Evolutionary conservation across 345 rosid species (phyloP).

Genomic region (Raphanus raphanistrum): DNA sequence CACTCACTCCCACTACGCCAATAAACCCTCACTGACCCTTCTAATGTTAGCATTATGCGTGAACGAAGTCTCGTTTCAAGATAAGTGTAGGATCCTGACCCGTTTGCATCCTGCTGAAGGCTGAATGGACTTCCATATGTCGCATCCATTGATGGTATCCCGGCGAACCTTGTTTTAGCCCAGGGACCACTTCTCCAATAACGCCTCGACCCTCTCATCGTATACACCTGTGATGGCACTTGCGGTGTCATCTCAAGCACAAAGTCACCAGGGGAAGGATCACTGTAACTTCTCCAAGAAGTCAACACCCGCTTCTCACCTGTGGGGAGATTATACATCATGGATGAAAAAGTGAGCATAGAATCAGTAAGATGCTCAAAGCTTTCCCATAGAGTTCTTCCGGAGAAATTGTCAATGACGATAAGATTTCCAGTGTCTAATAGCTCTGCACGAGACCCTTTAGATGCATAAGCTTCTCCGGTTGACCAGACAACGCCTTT

Average conservation of each 20-base stretch:
- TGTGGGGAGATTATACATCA: conserved; percentile 15
- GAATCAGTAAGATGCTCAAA: conserved; percentile 38
- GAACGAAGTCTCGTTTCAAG: neutral
- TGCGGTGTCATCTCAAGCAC: conserved; percentile 4
- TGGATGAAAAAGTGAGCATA: conserved; percentile 21
- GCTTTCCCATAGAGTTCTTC: conserved; percentile 34
- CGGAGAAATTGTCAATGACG: conserved; percentile 38
- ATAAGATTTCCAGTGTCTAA: conserved; percentile 59
- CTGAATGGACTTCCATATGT: neutral
- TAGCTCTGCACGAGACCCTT: conserved; percentile 48
- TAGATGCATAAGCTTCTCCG: neutral
- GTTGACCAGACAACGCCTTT: conserved; percentile 31
- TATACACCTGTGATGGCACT: conserved; percentile 36
- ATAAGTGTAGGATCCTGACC: neutral
- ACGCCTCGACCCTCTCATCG: conserved; percentile 21
- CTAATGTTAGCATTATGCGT: neutral
- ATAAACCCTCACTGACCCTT: neutral
- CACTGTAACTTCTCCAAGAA: conserved; percentile 41
- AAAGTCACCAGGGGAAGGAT: conserved; percentile 48
- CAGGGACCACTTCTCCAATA: conserved; percentile 40
- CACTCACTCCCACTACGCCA: neutral
- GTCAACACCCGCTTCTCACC: conserved; percentile 25
- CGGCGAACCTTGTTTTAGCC: conserved; percentile 35
- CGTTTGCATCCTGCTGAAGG: conserved; percentile 18
- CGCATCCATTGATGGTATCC: neutral